A percentile compares a stretch with the other conserved stretches of the same genome.
Conservation (phyloP, 306 rosid species). For the Casuarina cunninghamiana region DNA sequence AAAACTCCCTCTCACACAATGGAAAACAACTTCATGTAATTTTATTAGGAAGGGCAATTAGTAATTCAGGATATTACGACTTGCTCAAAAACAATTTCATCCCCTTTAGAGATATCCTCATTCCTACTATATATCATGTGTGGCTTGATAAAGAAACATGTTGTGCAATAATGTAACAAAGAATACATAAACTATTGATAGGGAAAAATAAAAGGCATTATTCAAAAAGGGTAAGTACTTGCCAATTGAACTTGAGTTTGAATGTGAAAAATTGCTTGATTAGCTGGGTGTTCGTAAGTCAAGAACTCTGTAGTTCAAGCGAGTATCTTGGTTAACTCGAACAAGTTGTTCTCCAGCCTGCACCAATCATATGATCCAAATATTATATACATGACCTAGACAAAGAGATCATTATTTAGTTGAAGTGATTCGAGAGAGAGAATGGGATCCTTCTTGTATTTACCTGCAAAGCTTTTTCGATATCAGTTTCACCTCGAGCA, state of each 20-base stretch:
- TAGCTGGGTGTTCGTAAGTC: slow-evolving; percentile 81
- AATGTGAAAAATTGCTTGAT: slow-evolving; percentile 76
- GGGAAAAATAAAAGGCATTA: neutral
- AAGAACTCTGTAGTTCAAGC: slow-evolving; percentile 68
- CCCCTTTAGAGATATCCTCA: neutral
- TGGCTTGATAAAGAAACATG: neutral
- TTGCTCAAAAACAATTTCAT: neutral
- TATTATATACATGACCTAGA: slow-evolving; percentile 12
- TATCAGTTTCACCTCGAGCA: slow-evolving; percentile 76
- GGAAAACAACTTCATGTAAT: neutral
- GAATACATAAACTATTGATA: neutral
- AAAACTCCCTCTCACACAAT: neutral
- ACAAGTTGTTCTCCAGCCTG: slow-evolving; percentile 84
- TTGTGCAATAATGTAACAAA: neutral
- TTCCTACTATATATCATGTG: neutral
- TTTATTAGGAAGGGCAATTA: neutral
- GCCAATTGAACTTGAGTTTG: slow-evolving; percentile 64
- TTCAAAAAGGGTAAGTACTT: slow-evolving; percentile 21
- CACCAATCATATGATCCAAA: slow-evolving; percentile 22
- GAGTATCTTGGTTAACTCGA: slow-evolving; percentile 90
- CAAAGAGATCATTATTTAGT: too few species aligned
- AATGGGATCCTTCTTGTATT: neutral
- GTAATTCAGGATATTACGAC: neutral
- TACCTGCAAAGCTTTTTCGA: slow-evolving; percentile 75
- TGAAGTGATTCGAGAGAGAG: too few species aligned